Evolutionary conservation across 768 basidiomycete species (phyloP).

Genomic region (Arthromyces matolae): DNA sequence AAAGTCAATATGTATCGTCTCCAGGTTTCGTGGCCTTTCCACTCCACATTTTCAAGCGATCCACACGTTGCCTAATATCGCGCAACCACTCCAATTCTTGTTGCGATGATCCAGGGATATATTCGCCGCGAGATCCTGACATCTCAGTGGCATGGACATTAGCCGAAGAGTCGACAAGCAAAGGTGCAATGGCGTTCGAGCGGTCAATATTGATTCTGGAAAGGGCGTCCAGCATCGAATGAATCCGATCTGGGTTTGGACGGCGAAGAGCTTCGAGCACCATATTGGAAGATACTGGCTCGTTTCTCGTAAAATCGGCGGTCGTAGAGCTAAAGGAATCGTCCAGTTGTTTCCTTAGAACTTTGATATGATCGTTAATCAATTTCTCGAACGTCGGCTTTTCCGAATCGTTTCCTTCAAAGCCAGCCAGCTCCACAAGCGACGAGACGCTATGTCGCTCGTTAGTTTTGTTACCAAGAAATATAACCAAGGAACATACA

Average conservation of each 20-base stretch:
- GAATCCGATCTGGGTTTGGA: slow-evolving; percentile 15
- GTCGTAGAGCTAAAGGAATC: slow-evolving; percentile 25
- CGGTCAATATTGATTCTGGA: too few relatives aligned
- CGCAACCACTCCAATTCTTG: slow-evolving; percentile 6
- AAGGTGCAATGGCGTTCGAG: too few relatives aligned
- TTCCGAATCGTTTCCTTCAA: slow-evolving; percentile 36
- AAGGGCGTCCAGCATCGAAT: slow-evolving; percentile 11
- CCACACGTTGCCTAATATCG: slow-evolving; percentile 4
- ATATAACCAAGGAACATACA: slow-evolving; percentile 49
- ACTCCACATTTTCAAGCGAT: not conserved
- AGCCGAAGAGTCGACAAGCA: slow-evolving; percentile 2
- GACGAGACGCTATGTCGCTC: slow-evolving; percentile 55
- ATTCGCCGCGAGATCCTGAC: not conserved
- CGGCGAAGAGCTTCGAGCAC: not conserved
- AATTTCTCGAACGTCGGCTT: slow-evolving; percentile 47
- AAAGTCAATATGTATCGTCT: too few relatives aligned
- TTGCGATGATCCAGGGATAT: not conserved
- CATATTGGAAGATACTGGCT: not conserved
- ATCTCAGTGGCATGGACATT: too few relatives aligned
- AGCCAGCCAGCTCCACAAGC: slow-evolving; percentile 60
- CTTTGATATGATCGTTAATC: slow-evolving; percentile 56
- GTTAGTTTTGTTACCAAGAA: not conserved
- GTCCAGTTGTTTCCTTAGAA: slow-evolving; percentile 64
- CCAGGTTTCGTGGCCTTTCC: too few relatives aligned
- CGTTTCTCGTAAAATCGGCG: not conserved